Conservation (phyloP, 805 yeast genomes). For the Candida ulmi region DNA sequence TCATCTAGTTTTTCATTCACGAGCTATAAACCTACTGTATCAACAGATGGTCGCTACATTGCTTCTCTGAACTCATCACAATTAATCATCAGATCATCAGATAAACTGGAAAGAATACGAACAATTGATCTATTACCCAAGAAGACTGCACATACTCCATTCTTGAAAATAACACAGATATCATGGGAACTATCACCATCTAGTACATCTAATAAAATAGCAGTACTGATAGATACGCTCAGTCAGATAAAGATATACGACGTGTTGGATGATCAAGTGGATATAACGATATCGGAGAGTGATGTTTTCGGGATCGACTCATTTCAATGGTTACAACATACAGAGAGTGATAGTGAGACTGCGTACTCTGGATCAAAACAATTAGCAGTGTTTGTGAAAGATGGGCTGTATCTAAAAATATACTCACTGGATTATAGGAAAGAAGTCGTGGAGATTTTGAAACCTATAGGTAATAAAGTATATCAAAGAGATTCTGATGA, state of each 20-base stretch:
- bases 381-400: slow-evolving; percentile 8
- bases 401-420: slow-evolving; percentile 7
- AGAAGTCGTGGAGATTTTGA: slow-evolving; percentile 7
- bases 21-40: slow-evolving; percentile 5
- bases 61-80: slow-evolving; percentile 11
- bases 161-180: slow-evolving; percentile 12
- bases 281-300: slow-evolving; percentile 13
- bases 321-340: slow-evolving; percentile 12
- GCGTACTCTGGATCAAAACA: slow-evolving; percentile 15
- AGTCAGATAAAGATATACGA: slow-evolving; percentile 8
- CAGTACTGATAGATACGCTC: slow-evolving; percentile 7
- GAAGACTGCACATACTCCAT: neutral
- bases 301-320: slow-evolving; percentile 14
- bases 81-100: slow-evolving; percentile 10
- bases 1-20: slow-evolving; percentile 12
- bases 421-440: slow-evolving; percentile 12
- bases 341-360: slow-evolving; percentile 6
- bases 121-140: slow-evolving; percentile 4
- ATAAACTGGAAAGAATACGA: slow-evolving; percentile 7
- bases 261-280: slow-evolving; percentile 7
- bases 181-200: slow-evolving; percentile 12
- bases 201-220: slow-evolving; percentile 7
- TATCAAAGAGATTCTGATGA: neutral
- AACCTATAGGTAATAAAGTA: slow-evolving; percentile 7
- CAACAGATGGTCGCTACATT: slow-evolving; percentile 12